These are phyloP conservation scores for Curvularia verruculosa DNA, from an alignment of 2,329 filamentous ascomycete genomes.

Conservation along the genomic window DNA sequence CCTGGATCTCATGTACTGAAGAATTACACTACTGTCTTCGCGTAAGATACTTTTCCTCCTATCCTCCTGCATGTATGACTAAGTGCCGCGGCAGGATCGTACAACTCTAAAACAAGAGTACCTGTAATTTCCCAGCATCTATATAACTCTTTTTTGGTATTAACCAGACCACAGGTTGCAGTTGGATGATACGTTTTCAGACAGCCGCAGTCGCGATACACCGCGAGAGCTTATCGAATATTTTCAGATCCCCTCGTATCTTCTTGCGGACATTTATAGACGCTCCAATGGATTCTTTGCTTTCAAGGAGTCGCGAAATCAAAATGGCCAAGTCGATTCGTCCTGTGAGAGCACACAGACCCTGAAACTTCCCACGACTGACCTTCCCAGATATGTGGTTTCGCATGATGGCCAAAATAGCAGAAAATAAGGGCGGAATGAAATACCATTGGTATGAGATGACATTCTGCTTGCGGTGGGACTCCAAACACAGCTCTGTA, in stretches of 20 bases:
- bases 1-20: background rate
- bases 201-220: constrained; percentile 13
- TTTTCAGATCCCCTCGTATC: constrained; percentile 17
- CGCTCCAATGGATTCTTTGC: constrained; percentile 27
- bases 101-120: background rate
- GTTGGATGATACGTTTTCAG: background rate
- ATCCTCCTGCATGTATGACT: background rate
- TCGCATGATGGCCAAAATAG: constrained; percentile 20
- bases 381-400: constrained; percentile 19
- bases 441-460: constrained; percentile 27
- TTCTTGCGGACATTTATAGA: constrained; percentile 19
- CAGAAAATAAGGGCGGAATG: background rate
- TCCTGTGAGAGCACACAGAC: constrained; percentile 3
- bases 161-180: background rate
- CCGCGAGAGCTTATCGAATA: constrained; percentile 13
- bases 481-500: background rate
- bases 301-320: constrained; percentile 6
- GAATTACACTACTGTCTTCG: background rate
- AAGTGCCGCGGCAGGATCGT: background rate
- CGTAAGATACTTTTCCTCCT: background rate
- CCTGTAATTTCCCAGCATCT: background rate
- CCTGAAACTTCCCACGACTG: background rate
- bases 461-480: constrained; percentile 25
- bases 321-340: constrained; percentile 9
- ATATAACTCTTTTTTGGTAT: background rate